Percentiles rank a stretch among this genome's conserved stretches.
These are phyloP conservation scores for Hortiboletus campestris DNA, from an alignment of 768 basidiomycete genomes.

Conservation along the genomic window DNA sequence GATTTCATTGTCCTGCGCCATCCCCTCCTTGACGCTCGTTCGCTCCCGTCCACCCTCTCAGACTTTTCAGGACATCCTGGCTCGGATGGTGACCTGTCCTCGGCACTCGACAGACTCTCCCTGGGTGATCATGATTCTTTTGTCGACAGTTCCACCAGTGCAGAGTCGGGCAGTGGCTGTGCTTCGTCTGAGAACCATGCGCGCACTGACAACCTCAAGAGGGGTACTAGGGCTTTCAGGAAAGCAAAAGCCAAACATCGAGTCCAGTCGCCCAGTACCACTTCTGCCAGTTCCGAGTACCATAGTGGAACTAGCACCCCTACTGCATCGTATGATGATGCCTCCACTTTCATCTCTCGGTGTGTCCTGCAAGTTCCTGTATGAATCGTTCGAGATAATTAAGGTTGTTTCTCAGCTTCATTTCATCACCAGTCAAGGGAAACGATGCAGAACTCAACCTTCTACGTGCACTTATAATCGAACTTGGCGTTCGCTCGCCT, in stretches of 20 bases:
- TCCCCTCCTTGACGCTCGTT: conserved; percentile 15
- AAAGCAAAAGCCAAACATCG: conserved; percentile 4
- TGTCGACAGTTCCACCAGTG: conserved; percentile 1
- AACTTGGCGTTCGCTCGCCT: conserved; percentile 59
- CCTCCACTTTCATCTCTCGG: conserved; percentile 28
- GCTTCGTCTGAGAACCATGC: background rate
- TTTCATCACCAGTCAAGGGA: conserved; percentile 20
- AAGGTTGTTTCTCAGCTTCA: conserved; percentile 14
- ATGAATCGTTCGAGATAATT: background rate
- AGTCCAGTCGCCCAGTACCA: background rate
- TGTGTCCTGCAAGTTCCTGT: conserved; percentile 2
- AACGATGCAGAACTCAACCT: conserved; percentile 46
- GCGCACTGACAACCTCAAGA: background rate
- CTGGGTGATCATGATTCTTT: conserved; percentile 5
- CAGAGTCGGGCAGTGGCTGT: conserved; percentile 6
- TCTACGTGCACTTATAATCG: conserved; percentile 72
- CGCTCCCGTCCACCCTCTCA: conserved; percentile 13
- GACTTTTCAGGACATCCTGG: background rate
- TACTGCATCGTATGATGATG: conserved; percentile 24
- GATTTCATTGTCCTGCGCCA: conserved; percentile 28
- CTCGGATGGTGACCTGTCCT: conserved; percentile 14
- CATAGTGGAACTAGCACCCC: conserved; percentile 12
- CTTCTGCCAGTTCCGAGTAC: conserved; percentile 8
- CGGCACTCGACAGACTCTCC: conserved; percentile 19
- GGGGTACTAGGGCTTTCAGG: background rate